phyloP scores from a whole-genome alignment of 2,329 filamentous ascomycete species.

The Talaromyces albobiverticillius region DNA sequence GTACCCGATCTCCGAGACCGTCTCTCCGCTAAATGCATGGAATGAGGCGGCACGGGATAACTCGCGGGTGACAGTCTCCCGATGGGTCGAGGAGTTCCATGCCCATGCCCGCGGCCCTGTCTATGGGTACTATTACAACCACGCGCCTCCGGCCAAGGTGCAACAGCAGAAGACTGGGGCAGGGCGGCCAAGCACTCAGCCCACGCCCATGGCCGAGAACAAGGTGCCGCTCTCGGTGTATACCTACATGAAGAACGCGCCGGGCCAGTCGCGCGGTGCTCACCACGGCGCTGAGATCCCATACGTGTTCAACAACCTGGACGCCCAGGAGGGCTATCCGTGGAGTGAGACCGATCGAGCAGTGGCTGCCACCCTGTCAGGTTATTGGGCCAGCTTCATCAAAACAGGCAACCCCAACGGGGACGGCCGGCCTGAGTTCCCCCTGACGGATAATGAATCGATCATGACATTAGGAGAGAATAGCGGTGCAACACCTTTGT shows the following conservation, averaged over 20 bases:
- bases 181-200: no score
- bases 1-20: constrained; percentile 17
- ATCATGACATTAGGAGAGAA: no score
- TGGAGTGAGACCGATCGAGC: constrained; percentile 23
- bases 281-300: constrained; percentile 29
- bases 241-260: constrained; percentile 35
- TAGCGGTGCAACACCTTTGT: no score
- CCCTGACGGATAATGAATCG: no score
- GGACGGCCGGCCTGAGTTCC: no score
- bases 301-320: constrained; percentile 29
- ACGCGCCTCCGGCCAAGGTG: constrained; percentile 21
- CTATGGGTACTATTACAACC: constrained; percentile 28
- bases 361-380: constrained; percentile 23
- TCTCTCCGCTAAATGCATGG: constrained; percentile 17
- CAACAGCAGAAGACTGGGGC: no score
- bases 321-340: constrained; percentile 22
- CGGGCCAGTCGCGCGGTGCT: constrained; percentile 24
- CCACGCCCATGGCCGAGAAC: no score
- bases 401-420: constrained; percentile 27
- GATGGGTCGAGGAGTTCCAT: constrained; percentile 22
- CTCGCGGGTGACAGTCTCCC: constrained; percentile 25
- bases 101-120: constrained; percentile 17
- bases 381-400: constrained; percentile 31
- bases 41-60: constrained; percentile 24
- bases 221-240: constrained; percentile 31